Base-by-base conservation (phyloP, 1,284 basidiomycete genomes). In the Trichosporon inkin region DNA sequence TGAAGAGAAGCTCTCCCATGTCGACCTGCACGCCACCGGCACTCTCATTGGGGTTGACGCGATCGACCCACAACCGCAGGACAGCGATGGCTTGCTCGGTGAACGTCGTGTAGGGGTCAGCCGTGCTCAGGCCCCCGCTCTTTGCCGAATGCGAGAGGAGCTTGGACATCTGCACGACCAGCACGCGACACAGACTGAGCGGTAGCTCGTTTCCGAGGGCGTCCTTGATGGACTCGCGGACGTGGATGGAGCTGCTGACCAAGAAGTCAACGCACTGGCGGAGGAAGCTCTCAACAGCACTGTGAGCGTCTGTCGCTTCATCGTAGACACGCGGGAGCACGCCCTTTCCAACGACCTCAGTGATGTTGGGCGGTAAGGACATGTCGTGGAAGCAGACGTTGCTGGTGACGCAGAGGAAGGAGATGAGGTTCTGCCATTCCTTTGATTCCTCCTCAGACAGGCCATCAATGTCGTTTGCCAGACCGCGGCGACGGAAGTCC, bases 371-470 rank as follows among this genome's bases (percentile, higher is more conserved):
- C 1, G 65, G 69, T 1, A 62, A 49, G 2, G 55, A 44, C 1
- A 34, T 53, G 34, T 71, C 71, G 62, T 63, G 62, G 13, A 85
- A 76, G 64, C 87, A 90, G 6, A 85, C 82, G 2, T 87, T 86
- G 38, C 88, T 86, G 24, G 89, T 84, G 1, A 89, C 84, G 16
- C 89, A 85, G 41, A 95, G 78, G 75, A 90, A 90, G 28, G 91
- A 80, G 0, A 89, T 88, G 20, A 92, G 80, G 73, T 95, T 92
- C 71, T 92, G 88, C 92, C 92, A 96, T 67, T 92, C 74, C 61
- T 83, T 84, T 41, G 86, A 84, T 63, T 86, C 83, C 17, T 92
- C 89, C 86, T 72, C 67, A n/a, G 55, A 56, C 20, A 75, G 61
- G 6, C 72, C 74, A 4, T 71, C 72, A 32, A 74, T 72, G 34